Evolutionary conservation across 2,329 filamentous ascomycete species (phyloP).

Genomic region (Diatrype stigma): DNA sequence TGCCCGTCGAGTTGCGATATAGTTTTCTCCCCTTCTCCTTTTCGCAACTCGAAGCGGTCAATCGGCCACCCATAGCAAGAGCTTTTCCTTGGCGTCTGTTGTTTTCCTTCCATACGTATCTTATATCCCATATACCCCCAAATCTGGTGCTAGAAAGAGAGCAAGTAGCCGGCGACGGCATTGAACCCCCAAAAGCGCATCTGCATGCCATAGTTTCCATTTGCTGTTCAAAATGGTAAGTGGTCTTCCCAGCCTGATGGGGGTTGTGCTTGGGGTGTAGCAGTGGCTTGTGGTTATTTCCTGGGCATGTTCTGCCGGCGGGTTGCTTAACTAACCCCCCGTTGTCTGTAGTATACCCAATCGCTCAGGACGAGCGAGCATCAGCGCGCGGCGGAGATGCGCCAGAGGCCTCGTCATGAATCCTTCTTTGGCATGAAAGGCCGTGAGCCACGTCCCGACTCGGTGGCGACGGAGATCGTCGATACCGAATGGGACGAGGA

Average conservation of each 20-base stretch:
- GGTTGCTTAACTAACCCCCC: slow-evolving; percentile 17
- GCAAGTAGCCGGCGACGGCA: slow-evolving; percentile 29
- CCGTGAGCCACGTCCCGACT: slow-evolving; percentile 55
- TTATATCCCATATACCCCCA: slow-evolving; percentile 23
- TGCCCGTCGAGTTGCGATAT: slow-evolving; percentile 21
- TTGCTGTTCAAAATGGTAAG: slow-evolving; percentile 20
- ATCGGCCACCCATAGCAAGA: slow-evolving; percentile 21
- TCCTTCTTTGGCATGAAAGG: slow-evolving; percentile 59
- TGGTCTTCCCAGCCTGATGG: too few species aligned
- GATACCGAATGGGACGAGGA: slow-evolving; percentile 74
- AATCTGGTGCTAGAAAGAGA: slow-evolving; percentile 26
- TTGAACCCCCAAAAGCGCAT: slow-evolving; percentile 18
- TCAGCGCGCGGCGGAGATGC: slow-evolving; percentile 46
- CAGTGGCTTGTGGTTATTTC: too few species aligned
- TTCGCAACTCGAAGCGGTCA: slow-evolving; percentile 28
- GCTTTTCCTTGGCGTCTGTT: slow-evolving; percentile 21
- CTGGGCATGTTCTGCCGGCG: too few species aligned
- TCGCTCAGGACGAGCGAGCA: slow-evolving; percentile 22
- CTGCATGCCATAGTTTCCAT: slow-evolving; percentile 13
- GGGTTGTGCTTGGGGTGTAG: too few species aligned
- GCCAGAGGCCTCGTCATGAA: slow-evolving; percentile 48
- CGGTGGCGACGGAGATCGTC: slow-evolving; percentile 71
- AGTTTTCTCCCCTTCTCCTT: slow-evolving; percentile 26
- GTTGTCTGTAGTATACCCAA: slow-evolving; percentile 23
- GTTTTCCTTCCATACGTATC: neutral